Evolutionary conservation across 1,139 yeast species (phyloP).

Genomic region (Protomyces macrosporus): DNA sequence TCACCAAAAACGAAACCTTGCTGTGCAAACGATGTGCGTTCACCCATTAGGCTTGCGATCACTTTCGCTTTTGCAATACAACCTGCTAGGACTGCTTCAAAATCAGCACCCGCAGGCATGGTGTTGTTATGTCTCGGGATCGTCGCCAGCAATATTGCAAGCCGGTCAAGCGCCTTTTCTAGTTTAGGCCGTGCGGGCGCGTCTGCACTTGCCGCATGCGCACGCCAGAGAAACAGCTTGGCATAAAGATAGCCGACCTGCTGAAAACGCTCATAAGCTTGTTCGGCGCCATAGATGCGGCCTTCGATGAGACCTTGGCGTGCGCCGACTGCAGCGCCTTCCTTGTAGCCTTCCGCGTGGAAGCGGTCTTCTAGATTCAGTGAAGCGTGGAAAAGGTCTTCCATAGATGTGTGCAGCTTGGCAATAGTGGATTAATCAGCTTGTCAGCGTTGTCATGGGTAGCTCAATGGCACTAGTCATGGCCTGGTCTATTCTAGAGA

Average conservation of each 20-base stretch:
- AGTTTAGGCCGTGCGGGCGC: constrained; percentile 7
- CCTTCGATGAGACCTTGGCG: constrained; percentile 64
- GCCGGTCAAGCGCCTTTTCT: constrained; percentile 28
- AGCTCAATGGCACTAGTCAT: no score
- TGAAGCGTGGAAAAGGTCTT: constrained; percentile 1
- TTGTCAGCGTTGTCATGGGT: no score
- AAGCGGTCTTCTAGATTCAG: constrained; percentile 10
- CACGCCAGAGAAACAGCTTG: constrained; percentile 43
- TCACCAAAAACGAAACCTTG: constrained; percentile 8
- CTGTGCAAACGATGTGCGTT: constrained; percentile 1
- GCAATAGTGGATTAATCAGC: no score
- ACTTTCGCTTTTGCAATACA: constrained; percentile 38
- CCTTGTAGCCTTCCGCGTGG: constrained; percentile 56
- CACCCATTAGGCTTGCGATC: constrained; percentile 34
- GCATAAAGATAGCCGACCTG: constrained; percentile 62
- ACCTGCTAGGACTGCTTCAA: constrained; percentile 36
- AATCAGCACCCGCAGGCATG: constrained; percentile 36
- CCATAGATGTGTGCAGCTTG: background rate
- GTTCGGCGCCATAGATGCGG: constrained; percentile 70
- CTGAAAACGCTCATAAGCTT: constrained; percentile 66
- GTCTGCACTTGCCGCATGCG: background rate
- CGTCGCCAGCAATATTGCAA: constrained; percentile 30
- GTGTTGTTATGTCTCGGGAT: constrained; percentile 37
- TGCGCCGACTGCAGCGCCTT: constrained; percentile 48
- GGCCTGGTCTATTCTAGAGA: no score